Conservation (phyloP, 1,139 yeast genomes). For the Chernovozyma aurita region DNA sequence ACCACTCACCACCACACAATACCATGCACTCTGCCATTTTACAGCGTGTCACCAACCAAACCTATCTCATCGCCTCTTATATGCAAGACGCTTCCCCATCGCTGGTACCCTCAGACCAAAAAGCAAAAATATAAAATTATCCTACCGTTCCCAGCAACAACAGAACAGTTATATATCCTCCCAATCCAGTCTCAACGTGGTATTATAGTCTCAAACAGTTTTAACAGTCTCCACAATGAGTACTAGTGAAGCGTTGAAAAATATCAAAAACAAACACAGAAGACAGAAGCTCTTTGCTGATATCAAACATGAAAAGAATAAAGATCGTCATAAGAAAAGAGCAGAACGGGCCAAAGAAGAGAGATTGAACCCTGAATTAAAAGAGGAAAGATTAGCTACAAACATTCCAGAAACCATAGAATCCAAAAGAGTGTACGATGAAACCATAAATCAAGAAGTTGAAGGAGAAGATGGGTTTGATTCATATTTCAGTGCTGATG, state of each 20-base stretch:
- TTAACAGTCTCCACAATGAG: slow-evolving; percentile 11
- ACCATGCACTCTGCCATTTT: no score
- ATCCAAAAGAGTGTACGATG: slow-evolving; percentile 83
- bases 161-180: no score
- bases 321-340: slow-evolving; percentile 72
- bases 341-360: slow-evolving; percentile 80
- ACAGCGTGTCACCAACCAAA: no score
- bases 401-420: slow-evolving; percentile 90
- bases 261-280: slow-evolving; percentile 68
- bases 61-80: no score
- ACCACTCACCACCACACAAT: no score
- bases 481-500: slow-evolving; percentile 55
- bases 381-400: slow-evolving; percentile 70
- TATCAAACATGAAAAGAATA: slow-evolving; percentile 69
- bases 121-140: no score
- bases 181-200: no score
- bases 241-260: slow-evolving; percentile 35
- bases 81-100: no score
- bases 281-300: slow-evolving; percentile 78
- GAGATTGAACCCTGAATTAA: slow-evolving; percentile 72
- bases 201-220: no score
- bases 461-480: slow-evolving; percentile 85
- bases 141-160: no score
- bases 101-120: no score
- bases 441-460: slow-evolving; percentile 67